Evolutionary conservation across 768 basidiomycete genomes (phyloP), one percentile per base, ranked within the genome.

Genomic region (Termitomyces sp.): DNA sequence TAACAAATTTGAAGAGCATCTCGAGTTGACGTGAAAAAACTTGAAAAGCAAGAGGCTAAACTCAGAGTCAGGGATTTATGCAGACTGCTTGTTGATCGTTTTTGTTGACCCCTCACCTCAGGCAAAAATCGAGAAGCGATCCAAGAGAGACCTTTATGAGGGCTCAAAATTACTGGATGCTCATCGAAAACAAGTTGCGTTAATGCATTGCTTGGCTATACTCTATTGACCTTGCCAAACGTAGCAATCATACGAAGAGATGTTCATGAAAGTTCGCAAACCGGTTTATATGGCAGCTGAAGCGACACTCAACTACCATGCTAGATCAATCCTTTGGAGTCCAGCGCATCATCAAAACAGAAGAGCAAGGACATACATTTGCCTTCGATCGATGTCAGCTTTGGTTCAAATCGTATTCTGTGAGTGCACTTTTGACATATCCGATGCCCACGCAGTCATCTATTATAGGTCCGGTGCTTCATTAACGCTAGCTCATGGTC

Each of bases 331-430:
- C 94, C 97, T 40, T 74, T 99, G 58, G 93, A 95, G 72, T 86
- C 89, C 0, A 83, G 83, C 20, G 76, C 81, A 0, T 76, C 86
- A 5, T 75, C 89, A 14, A 96, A 95, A 74, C 93, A 95, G 71
- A 99, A 98, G 80, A 93, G 88, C 77, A 98, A 98, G 72, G 97
- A 99, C 71, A 90, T 99, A 52, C 94, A 97, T 68, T 79, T 99
- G 5, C 89, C 89, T 26, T 88, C 88, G 36, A 97, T 99, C 76
- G 97, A 99, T 68, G 95, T 98, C 71, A 93, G 85, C 68, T 98
- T 98, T 72, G 95, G 84, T 27, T 97, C 94, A 7, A 93, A 97
- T 69, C 89, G 93, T 66, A 98, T 99, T 47, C 75, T 99, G 88
- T 92, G 67, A 64, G 74, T 64, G 13, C 34, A 24, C 13, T 34